Conservation (phyloP, 768 basidiomycete genomes). For the Hygrocybe punicea region DNA sequence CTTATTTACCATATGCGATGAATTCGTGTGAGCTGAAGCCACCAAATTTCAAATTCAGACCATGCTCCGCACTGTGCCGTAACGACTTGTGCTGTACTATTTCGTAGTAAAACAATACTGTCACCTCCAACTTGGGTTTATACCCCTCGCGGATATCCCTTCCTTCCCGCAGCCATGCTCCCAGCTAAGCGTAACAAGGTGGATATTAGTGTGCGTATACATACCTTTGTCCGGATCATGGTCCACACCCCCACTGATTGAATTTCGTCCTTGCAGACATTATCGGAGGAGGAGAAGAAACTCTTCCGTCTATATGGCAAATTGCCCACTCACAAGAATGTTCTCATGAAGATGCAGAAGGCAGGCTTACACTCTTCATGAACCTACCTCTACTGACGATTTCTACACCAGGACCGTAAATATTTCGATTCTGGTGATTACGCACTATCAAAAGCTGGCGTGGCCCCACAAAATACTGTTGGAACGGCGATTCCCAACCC, state of each 20-base stretch:
- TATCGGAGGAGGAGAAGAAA: slow-evolving; percentile 88
- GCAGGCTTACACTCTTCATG: slow-evolving; percentile 38
- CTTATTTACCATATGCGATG: no score
- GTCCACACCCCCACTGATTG: not conserved
- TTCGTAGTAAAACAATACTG: no score
- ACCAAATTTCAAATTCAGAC: no score
- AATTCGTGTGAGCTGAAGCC: no score
- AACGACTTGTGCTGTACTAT: no score
- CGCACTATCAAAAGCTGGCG: slow-evolving; percentile 92
- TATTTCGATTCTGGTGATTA: slow-evolving; percentile 99
- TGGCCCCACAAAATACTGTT: slow-evolving; percentile 80
- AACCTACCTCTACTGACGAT: slow-evolving; percentile 1
- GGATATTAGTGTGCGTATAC: slow-evolving; percentile 72
- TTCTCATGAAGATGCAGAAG: slow-evolving; percentile 94
- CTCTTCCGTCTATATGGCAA: slow-evolving; percentile 94
- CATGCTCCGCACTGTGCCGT: no score
- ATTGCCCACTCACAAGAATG: slow-evolving; percentile 88
- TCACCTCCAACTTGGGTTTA: slow-evolving; percentile 2
- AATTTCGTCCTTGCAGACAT: slow-evolving; percentile 46
- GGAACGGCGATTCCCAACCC: slow-evolving; percentile 98
- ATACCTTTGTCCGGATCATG: slow-evolving; percentile 25
- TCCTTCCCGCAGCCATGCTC: slow-evolving; percentile 49
- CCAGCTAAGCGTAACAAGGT: slow-evolving; percentile 85
- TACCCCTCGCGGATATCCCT: slow-evolving; percentile 12
- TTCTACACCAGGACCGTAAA: slow-evolving; percentile 77